Conservation (phyloP, 768 basidiomycete species). For the Leucocoprinus birnbaumii region DNA sequence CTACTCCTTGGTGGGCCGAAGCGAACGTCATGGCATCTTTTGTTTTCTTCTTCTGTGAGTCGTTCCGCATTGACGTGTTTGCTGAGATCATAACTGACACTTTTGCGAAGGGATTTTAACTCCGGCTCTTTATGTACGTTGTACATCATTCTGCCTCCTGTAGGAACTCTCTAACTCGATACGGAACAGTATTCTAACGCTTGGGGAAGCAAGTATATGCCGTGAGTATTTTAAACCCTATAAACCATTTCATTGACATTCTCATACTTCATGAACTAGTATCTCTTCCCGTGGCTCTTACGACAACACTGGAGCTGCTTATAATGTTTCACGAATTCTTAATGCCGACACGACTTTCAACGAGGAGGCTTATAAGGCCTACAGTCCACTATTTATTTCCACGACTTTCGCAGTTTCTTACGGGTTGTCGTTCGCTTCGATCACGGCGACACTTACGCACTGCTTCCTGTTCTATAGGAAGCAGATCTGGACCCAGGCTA, state of each 20-base stretch:
- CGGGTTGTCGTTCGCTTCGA: slow-evolving; percentile 73
- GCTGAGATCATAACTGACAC: neutral
- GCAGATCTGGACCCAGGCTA: slow-evolving; percentile 67
- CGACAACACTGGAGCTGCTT: slow-evolving; percentile 53
- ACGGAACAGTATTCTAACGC: slow-evolving; percentile 51
- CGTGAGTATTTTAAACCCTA: slow-evolving; percentile 30
- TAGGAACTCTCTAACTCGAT: neutral
- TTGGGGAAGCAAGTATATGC: slow-evolving; percentile 53
- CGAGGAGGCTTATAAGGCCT: slow-evolving; percentile 44
- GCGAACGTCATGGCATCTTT: slow-evolving; percentile 63
- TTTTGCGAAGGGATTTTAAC: slow-evolving; percentile 55
- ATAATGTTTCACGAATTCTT: slow-evolving; percentile 56
- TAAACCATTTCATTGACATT: too few species aligned
- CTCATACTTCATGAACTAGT: slow-evolving; percentile 15
- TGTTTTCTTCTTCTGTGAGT: slow-evolving; percentile 59
- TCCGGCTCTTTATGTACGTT: slow-evolving; percentile 50
- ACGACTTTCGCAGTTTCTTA: slow-evolving; percentile 77
- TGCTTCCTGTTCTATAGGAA: slow-evolving; percentile 69
- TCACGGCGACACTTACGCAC: slow-evolving; percentile 71
- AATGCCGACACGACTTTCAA: slow-evolving; percentile 51
- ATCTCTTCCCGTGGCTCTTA: slow-evolving; percentile 61
- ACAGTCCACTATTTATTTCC: slow-evolving; percentile 60
- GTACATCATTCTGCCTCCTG: neutral
- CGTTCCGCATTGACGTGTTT: neutral
- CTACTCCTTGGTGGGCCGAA: slow-evolving; percentile 65